Percentiles rank a stretch among this genome's conserved stretches.
Evolutionary conservation across 805 yeast genomes (phyloP).

Genomic region (Candida nemodendra): DNA sequence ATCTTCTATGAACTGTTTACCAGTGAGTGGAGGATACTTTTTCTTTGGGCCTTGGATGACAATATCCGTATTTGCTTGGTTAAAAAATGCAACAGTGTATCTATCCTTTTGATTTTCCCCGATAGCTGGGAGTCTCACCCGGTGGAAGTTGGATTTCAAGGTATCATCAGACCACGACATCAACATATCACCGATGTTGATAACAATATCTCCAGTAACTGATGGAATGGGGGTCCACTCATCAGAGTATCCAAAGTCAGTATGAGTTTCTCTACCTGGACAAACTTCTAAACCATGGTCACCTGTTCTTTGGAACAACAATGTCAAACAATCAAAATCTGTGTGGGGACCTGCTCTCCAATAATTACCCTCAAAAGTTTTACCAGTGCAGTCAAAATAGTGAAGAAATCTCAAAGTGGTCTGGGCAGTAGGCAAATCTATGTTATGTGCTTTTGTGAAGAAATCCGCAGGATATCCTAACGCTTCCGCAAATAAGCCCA

Average conservation of each 20-base stretch:
- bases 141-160: slow-evolving; percentile 35
- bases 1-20: slow-evolving; percentile 32
- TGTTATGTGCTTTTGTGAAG: slow-evolving; percentile 31
- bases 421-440: slow-evolving; percentile 30
- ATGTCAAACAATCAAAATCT: slow-evolving; percentile 36
- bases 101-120: slow-evolving; percentile 32
- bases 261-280: slow-evolving; percentile 37
- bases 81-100: slow-evolving; percentile 35
- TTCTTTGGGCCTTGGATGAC: slow-evolving; percentile 29
- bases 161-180: slow-evolving; percentile 39
- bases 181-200: slow-evolving; percentile 39
- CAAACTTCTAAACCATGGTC: slow-evolving; percentile 38
- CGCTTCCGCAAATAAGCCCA: slow-evolving; percentile 32
- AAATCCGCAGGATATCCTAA: slow-evolving; percentile 30
- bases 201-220: slow-evolving; percentile 34
- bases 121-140: slow-evolving; percentile 31
- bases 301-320: slow-evolving; percentile 35
- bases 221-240: slow-evolving; percentile 36
- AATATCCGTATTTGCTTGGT: slow-evolving; percentile 36
- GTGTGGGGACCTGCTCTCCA: slow-evolving; percentile 42
- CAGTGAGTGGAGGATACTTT: slow-evolving; percentile 31
- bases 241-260: slow-evolving; percentile 35
- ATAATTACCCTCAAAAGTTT: slow-evolving; percentile 20
- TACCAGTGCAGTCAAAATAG: slow-evolving; percentile 30
- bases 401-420: slow-evolving; percentile 35